Evolutionary conservation across 768 basidiomycete species (phyloP), one percentile per base, ranked within the genome.

Genomic region (Serendipita indica): DNA sequence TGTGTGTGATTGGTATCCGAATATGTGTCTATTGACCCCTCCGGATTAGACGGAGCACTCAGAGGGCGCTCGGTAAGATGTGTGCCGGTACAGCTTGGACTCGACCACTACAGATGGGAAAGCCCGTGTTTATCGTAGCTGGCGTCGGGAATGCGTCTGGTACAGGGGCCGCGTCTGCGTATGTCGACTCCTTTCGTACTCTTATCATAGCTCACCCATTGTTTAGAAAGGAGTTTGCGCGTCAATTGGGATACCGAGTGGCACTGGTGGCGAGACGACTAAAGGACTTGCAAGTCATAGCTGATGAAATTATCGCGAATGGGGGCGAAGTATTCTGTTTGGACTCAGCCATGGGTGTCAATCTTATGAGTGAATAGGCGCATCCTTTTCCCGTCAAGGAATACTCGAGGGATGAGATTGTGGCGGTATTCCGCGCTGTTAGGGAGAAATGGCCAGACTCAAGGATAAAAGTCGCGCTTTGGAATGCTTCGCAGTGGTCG

Each of bases 181-280:
- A 62, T 33, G 72, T 67, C 14, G 18, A 25, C 56, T 39, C 25
- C 33, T 20, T 35, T 81, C 80, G 81, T 82, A 65, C 63, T 77
- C 69, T 20, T 16, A 22, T 56, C 74, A 73, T 32, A 43, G 71
- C 20, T 74, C 60, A 67, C 73, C 2, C 33, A 71, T 57, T 64
- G 65, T 10, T 18, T 35, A 20, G 33, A 32, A 57, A 13, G 27
- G 37, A 25, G 27, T 3, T 46, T 58, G 27, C 25, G 16, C 16
- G 18, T 16, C 13, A 3, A 12, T 46, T 37, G 30, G 84, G 84
- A 0, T 86, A 84, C 65, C 77, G 73, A 39, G 75, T 86, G 32
- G 85, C 84, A 0, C 70, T 87, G 41, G 72, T 86, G 34, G 81
- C 83, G 12, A 74, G 83, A 46, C 77, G 79, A 13, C 65, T 72